Conservation (phyloP, 495 filamentous ascomycete species). For the Aspergillus bridgeri region DNA sequence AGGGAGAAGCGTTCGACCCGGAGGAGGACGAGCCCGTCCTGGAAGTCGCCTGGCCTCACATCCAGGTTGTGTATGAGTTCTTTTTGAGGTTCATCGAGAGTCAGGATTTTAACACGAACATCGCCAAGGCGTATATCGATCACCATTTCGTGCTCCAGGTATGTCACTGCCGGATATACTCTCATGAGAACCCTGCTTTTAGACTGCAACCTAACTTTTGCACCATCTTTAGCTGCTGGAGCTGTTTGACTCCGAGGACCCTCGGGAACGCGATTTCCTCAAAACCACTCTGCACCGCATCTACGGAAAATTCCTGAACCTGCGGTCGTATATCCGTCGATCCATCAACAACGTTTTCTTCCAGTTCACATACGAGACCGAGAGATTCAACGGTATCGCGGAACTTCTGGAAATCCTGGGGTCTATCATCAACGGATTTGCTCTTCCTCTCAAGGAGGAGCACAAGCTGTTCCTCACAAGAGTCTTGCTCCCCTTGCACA, state of each 20-base stretch:
- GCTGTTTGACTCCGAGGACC: conserved; percentile 97
- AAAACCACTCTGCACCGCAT: conserved; percentile 98
- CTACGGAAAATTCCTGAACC: conserved; percentile 98
- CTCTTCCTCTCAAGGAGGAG: conserved; percentile 94
- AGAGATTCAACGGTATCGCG: conserved; percentile 97
- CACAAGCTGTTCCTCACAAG: conserved; percentile 97
- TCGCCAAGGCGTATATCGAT: conserved; percentile 98
- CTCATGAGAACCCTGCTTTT: background rate
- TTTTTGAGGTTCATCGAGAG: conserved; percentile 99
- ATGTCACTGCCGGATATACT: conserved; percentile 20
- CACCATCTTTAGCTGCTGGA: conserved; percentile 78
- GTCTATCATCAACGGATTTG: conserved; percentile 99
- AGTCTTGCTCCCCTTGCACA: conserved; percentile 90
- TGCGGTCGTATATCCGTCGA: conserved; percentile 92
- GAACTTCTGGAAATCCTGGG: conserved; percentile 95
- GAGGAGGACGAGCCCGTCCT: conserved; percentile 98
- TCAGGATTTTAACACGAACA: conserved; percentile 99
- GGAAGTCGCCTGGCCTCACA: conserved; percentile 98
- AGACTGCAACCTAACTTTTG: conserved; percentile 11
- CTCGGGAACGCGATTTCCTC: conserved; percentile 92
- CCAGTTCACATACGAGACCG: conserved; percentile 98
- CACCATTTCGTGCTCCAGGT: conserved; percentile 95
- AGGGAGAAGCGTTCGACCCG: conserved; percentile 97
- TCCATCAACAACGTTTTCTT: conserved; percentile 99
- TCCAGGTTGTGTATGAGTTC: conserved; percentile 99